phyloP scores from a whole-genome alignment of 176 grass and related monocot species.

The Rhipidocladum racemiflorum region DNA sequence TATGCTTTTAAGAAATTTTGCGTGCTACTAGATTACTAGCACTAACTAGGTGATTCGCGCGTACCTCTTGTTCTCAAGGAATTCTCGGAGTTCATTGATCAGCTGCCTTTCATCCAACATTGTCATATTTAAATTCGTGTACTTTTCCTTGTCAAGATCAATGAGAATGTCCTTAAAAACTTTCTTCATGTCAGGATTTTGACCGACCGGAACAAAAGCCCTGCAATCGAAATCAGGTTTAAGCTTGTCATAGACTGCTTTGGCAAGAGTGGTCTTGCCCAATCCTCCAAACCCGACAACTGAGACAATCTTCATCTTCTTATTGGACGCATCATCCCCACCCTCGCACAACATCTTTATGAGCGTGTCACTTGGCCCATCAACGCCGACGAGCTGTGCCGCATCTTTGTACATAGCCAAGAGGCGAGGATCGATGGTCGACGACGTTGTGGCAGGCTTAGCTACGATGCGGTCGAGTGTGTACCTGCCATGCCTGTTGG shows the following conservation, averaged over 20 bases:
- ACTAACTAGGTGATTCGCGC: no score
- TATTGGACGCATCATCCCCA: not conserved
- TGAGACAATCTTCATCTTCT: not conserved
- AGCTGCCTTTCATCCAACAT: not conserved
- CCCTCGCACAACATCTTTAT: not conserved
- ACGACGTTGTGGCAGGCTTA: no score
- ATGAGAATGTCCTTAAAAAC: not conserved
- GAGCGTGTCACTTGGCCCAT: not conserved
- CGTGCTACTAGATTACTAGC: no score
- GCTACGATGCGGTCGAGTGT: no score
- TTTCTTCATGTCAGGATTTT: not conserved
- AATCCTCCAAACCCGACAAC: not conserved
- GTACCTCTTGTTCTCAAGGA: slow-evolving; percentile 15
- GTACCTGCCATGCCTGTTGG: no score
- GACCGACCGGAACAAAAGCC: not conserved
- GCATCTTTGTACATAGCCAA: not conserved
- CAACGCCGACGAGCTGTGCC: not conserved
- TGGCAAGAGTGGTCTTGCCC: slow-evolving; percentile 9
- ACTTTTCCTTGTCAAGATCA: not conserved
- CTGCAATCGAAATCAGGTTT: accelerated
- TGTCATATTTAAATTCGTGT: no score
- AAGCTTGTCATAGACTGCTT: not conserved
- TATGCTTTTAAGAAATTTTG: no score
- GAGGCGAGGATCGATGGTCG: not conserved
- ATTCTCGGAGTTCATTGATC: not conserved